A percentile compares a stretch with the other conserved stretches of the same genome.
phyloP scores from a whole-genome alignment of 176 grass and related monocot genomes.

The Lolium rigidum region DNA sequence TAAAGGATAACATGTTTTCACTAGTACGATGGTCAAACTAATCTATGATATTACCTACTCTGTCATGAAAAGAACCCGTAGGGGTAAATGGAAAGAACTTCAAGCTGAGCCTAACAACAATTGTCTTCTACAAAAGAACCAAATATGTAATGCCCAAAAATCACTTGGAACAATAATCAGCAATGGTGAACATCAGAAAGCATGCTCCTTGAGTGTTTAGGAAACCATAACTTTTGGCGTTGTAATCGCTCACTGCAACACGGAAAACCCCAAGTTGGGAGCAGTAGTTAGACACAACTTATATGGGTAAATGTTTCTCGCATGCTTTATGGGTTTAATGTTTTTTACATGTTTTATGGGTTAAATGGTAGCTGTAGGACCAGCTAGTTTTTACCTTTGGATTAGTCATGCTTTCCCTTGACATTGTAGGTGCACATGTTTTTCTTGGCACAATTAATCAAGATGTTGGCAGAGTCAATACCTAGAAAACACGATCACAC shows the following conservation, averaged over 20 bases:
- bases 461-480: slow-evolving; percentile 54
- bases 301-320: neutral
- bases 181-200: neutral
- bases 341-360: too few relatives aligned
- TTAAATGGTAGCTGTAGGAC: too few relatives aligned
- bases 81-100: too few relatives aligned
- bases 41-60: too few relatives aligned
- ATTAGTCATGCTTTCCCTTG: neutral
- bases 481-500: slow-evolving; percentile 14
- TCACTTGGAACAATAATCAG: neutral
- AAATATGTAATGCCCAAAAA: too few relatives aligned
- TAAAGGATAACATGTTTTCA: too few relatives aligned
- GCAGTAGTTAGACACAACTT: neutral
- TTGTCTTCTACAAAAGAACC: too few relatives aligned
- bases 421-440: neutral
- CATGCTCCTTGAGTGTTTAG: neutral
- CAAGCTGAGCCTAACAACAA: too few relatives aligned
- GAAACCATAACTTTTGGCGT: neutral
- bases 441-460: slow-evolving; percentile 46
- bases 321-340: neutral
- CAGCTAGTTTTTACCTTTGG: neutral
- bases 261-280: neutral
- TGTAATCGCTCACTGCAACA: neutral
- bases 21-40: too few relatives aligned
- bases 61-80: too few relatives aligned